Percentiles rank a stretch among this genome's conserved stretches.
Conservation (phyloP, 441 rosid genomes). For the Populus hybrid region DNA sequence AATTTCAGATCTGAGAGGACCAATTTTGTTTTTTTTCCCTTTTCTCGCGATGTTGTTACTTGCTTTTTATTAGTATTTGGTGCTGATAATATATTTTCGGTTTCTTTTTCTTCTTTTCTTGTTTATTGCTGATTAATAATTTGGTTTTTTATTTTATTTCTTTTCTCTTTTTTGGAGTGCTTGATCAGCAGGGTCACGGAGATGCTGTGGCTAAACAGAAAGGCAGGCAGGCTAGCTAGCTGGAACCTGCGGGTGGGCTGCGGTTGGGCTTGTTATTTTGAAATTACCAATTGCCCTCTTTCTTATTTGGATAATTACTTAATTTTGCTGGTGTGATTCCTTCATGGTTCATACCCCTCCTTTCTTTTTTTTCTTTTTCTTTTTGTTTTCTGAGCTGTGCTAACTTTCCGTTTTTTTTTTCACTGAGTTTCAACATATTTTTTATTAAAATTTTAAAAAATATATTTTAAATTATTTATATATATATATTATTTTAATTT, state of each 20-base stretch:
- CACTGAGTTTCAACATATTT: too few relatives aligned
- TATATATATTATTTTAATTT: too few relatives aligned
- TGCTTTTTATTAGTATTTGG: neutral
- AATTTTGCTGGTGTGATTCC: neutral
- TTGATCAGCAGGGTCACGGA: neutral
- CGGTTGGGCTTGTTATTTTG: too few relatives aligned
- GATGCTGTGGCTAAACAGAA: neutral
- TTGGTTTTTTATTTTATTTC: neutral
- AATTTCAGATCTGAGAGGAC: conserved; percentile 18
- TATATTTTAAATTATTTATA: too few relatives aligned
- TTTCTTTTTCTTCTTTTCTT: too few relatives aligned
- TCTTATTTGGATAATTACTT: neutral
- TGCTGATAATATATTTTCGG: neutral
- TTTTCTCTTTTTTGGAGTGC: neutral
- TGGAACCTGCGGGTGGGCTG: neutral
- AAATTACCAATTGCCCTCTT: neutral
- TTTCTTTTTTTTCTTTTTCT: too few relatives aligned
- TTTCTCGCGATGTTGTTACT: neutral
- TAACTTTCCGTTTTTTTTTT: too few relatives aligned
- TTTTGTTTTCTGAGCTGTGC: neutral
- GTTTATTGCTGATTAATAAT: too few relatives aligned
- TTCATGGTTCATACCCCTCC: neutral
- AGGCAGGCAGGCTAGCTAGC: neutral
- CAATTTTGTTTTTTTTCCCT: neutral
- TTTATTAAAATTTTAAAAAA: too few relatives aligned